Evolutionary conservation across 2,329 filamentous ascomycete genomes (phyloP).

Genomic region (Ophiocordyceps unilateralis): DNA sequence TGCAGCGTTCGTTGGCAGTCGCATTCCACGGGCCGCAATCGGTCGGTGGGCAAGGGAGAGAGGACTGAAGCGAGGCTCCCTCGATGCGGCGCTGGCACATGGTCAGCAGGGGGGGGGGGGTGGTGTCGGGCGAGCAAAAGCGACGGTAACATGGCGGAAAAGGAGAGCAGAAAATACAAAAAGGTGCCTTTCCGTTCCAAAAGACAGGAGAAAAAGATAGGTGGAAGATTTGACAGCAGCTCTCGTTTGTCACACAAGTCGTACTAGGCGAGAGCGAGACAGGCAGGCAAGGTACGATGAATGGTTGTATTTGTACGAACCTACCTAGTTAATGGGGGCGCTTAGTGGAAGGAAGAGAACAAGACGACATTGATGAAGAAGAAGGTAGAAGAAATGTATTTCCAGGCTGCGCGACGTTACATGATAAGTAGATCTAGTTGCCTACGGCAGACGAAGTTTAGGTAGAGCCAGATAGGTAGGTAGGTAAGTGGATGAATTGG

Average conservation of each 20-base stretch:
- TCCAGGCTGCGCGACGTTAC: no score
- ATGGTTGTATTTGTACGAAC: conserved; percentile 6
- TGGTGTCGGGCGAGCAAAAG: no score
- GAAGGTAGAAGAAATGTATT: neutral
- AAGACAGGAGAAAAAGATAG: neutral
- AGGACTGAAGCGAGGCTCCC: neutral
- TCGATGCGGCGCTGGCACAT: no score
- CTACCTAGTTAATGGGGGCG: no score
- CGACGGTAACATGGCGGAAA: no score
- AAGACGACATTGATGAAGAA: neutral
- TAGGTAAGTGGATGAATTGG: neutral
- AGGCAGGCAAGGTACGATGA: no score
- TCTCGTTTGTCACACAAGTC: no score
- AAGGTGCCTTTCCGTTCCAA: neutral
- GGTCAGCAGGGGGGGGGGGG: no score
- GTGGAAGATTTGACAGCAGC: neutral
- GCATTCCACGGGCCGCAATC: conserved; percentile 2
- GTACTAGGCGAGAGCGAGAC: no score
- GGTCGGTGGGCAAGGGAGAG: neutral
- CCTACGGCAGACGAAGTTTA: no score
- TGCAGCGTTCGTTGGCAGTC: conserved; percentile 1
- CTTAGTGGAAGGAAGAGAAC: neutral
- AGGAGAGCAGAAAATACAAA: neutral
- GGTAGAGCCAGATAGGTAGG: no score
- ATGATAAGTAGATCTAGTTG: no score